A percentile compares a stretch with the other conserved stretches of the same genome.
phyloP scores from a whole-genome alignment of 495 filamentous ascomycete genomes.

The Saxophila tyrrhenica region DNA sequence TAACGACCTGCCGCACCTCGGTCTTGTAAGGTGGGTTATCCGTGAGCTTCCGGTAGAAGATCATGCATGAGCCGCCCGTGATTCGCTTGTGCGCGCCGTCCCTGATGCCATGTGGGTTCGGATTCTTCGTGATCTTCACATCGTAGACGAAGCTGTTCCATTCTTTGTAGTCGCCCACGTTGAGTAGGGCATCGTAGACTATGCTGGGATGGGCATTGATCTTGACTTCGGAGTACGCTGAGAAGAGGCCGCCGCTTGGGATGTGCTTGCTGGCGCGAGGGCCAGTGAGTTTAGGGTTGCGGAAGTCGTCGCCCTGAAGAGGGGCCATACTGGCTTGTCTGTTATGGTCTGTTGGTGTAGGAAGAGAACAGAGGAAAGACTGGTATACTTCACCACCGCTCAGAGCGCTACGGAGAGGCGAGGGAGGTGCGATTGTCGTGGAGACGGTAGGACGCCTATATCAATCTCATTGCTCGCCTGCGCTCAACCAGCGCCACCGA shows the following conservation, averaged over 20 bases:
- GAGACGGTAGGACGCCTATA: not conserved
- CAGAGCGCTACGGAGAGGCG: no score
- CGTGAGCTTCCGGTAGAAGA: conserved; percentile 8
- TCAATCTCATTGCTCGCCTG: not conserved
- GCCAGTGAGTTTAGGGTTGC: conserved; percentile 7
- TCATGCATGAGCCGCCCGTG: conserved; percentile 14
- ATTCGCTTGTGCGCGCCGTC: conserved; percentile 3
- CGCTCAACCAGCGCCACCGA: not conserved
- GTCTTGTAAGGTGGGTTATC: not conserved
- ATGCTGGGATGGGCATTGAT: conserved; percentile 13
- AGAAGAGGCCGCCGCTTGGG: conserved; percentile 16
- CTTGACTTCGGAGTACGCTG: conserved; percentile 8
- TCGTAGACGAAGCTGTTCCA: conserved; percentile 20
- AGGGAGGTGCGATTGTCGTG: no score
- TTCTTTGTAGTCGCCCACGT: conserved; percentile 7
- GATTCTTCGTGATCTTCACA: conserved; percentile 9
- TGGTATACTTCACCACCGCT: no score
- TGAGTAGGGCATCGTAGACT: conserved; percentile 13
- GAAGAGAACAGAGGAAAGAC: not conserved
- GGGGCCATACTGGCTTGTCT: not conserved
- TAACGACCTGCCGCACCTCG: conserved; percentile 4
- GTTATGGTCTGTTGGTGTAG: not conserved
- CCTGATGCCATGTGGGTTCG: not conserved
- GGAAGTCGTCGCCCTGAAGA: conserved; percentile 11
- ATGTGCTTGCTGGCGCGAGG: conserved; percentile 9